phyloP scores from a whole-genome alignment of 345 rosid genomes.

The Psidium guajava region DNA sequence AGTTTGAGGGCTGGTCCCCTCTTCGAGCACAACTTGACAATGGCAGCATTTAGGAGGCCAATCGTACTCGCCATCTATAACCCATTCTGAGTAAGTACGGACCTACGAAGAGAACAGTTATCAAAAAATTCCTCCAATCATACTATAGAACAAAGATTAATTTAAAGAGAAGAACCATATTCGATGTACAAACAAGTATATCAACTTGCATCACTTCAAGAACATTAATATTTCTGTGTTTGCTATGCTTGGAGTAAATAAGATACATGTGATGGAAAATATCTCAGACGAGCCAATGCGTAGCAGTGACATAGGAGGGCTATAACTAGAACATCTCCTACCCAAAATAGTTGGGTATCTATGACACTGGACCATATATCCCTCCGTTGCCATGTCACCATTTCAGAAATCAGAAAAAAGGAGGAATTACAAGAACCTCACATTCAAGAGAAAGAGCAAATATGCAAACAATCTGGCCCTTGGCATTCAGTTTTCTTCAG shows the following conservation, averaged over 20 bases:
- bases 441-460: not conserved
- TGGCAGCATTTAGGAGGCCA: slow-evolving; percentile 90
- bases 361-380: not conserved
- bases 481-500: not conserved
- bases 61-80: slow-evolving; percentile 96
- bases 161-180: not conserved
- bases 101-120: slow-evolving; percentile 24
- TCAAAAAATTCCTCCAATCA: not conserved
- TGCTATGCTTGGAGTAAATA: not conserved
- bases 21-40: slow-evolving; percentile 66
- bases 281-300: not conserved
- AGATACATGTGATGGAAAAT: not conserved
- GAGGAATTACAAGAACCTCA: not conserved
- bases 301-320: not conserved
- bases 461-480: not conserved
- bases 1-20: slow-evolving; percentile 52
- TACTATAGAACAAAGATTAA: not conserved
- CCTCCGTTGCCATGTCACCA: not conserved
- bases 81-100: slow-evolving; percentile 98
- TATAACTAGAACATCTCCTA: not conserved
- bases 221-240: not conserved
- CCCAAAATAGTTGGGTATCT: not conserved
- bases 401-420: not conserved
- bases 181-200: not conserved
- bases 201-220: not conserved